Percentiles rank a stretch among this genome's conserved stretches.
Evolutionary conservation across 192 early-diverging fungal species (phyloP).

Genomic region (Backusella sp.): DNA sequence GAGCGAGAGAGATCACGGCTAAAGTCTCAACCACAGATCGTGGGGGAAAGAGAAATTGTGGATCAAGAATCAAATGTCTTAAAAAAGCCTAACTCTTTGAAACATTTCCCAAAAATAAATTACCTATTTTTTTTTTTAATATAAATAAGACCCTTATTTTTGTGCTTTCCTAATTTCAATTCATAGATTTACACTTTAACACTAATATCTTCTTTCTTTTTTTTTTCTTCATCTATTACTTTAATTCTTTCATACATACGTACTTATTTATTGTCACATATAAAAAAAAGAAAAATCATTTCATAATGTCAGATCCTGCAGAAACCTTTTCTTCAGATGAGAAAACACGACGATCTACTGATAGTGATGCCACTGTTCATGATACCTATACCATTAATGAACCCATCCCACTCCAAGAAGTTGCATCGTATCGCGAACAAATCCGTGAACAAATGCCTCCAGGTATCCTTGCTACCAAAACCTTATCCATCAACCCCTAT

Average conservation of each 20-base stretch:
- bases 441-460: conserved; percentile 16
- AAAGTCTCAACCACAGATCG: conserved; percentile 2
- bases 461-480: conserved; percentile 16
- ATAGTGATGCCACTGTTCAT: conserved; percentile 5
- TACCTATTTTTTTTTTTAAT: not conserved
- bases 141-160: not conserved
- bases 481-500: not conserved
- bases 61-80: not conserved
- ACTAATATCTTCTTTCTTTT: not conserved
- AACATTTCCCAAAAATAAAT: not conserved
- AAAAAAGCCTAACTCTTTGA: not conserved
- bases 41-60: not conserved
- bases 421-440: conserved; percentile 14
- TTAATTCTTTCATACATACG: not conserved
- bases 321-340: not conserved
- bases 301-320: not conserved
- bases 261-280: not conserved
- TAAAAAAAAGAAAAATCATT: not conserved
- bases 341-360: not conserved
- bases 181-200: not conserved
- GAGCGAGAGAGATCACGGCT: not conserved
- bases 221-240: not conserved
- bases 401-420: conserved; percentile 11
- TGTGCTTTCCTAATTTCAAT: not conserved
- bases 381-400: conserved; percentile 10